These are phyloP conservation scores for Acanthamoeba triangularis DNA, from an alignment of 208 protist genomes.

Conservation along the genomic window DNA sequence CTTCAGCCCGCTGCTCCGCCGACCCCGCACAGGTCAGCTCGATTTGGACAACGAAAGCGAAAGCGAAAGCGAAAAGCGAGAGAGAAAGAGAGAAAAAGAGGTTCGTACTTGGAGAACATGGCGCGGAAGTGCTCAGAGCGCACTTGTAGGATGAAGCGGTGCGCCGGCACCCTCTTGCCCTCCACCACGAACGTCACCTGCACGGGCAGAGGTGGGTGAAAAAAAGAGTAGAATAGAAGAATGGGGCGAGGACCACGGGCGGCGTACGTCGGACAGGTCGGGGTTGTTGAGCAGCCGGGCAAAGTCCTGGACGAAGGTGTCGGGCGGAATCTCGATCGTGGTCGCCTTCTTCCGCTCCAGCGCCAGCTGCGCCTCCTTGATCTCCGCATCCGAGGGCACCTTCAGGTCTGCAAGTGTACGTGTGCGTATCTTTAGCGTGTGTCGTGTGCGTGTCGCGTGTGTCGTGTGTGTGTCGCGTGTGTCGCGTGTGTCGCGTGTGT, in stretches of 20 bases:
- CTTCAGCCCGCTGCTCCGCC: background rate
- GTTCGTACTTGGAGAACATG: constrained; percentile 5
- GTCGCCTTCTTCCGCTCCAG: constrained; percentile 19
- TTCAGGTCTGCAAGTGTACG: background rate
- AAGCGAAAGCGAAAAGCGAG: too few relatives aligned
- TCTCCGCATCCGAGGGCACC: constrained; percentile 2
- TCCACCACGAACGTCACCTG: constrained; percentile 4
- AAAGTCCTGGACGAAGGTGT: constrained; percentile 43
- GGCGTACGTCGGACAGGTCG: constrained; percentile 26
- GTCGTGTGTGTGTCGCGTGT: background rate
- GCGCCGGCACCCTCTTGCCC: background rate
- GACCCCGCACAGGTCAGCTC: background rate
- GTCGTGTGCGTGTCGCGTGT: background rate
- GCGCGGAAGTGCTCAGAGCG: constrained; percentile 29
- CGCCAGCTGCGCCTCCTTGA: background rate
- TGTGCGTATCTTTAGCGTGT: background rate
- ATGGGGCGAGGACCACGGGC: too few relatives aligned
- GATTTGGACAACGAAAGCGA: too few relatives aligned
- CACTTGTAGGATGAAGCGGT: constrained; percentile 19
- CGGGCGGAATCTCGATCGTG: constrained; percentile 20
- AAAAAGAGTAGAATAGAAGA: too few relatives aligned
- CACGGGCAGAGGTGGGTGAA: too few relatives aligned
- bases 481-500: background rate
- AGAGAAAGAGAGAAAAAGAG: background rate
- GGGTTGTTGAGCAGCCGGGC: constrained; percentile 33